These are phyloP conservation scores for Calonectria fujianensis DNA, from an alignment of 2,329 filamentous ascomycete genomes.

Conservation along the genomic window DNA sequence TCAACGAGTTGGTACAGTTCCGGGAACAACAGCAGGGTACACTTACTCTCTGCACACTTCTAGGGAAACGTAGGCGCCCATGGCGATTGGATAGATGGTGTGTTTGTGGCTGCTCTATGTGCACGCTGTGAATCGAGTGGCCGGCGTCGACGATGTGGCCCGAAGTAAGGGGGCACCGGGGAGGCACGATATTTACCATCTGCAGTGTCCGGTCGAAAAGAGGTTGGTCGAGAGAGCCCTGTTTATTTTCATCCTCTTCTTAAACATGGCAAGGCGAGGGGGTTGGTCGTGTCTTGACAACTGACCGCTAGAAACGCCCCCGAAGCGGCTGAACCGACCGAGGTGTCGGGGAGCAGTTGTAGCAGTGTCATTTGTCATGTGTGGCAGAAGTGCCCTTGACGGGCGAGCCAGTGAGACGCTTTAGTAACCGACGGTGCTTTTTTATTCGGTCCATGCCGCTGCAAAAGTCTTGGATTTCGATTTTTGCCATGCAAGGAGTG, in stretches of 20 bases:
- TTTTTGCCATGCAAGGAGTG: conserved; percentile 24
- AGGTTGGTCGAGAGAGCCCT: conserved; percentile 1
- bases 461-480: neutral
- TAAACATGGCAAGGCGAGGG: neutral
- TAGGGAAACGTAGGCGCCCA: conserved; percentile 31
- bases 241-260: neutral
- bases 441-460: conserved; percentile 18
- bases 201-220: neutral
- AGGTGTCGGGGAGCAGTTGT: neutral
- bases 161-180: neutral
- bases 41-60: conserved; percentile 29
- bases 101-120: neutral
- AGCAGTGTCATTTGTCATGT: neutral
- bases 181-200: conserved; percentile 19
- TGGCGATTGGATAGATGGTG: neutral
- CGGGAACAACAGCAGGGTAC: neutral
- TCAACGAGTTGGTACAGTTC: neutral
- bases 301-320: conserved; percentile 24
- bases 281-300: conserved; percentile 14
- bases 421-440: neutral
- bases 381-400: neutral
- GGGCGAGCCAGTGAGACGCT: neutral
- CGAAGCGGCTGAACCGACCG: neutral
- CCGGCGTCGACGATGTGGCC: neutral
- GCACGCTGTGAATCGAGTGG: neutral